These are phyloP conservation scores for Poa pratensis DNA, from an alignment of 176 grass and related monocot species.

Conservation along the genomic window DNA sequence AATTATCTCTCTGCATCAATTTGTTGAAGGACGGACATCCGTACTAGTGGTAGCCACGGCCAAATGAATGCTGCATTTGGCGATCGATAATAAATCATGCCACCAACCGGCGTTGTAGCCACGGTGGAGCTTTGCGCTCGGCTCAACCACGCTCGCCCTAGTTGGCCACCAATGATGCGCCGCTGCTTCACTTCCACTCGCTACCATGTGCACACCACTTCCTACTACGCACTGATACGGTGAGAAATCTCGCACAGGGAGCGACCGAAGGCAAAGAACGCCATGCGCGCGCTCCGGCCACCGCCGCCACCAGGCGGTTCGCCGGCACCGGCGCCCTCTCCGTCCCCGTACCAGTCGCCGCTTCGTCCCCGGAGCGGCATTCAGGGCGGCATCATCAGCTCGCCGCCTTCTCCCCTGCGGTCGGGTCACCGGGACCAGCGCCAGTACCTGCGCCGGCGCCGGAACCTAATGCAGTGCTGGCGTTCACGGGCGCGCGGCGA, in stretches of 20 bases:
- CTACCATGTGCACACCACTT: slow-evolving; percentile 34
- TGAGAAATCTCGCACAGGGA: not conserved
- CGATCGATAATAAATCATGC: slow-evolving; percentile 20
- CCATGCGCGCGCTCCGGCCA: slow-evolving; percentile 33
- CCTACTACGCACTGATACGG: slow-evolving; percentile 24
- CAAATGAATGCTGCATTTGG: slow-evolving; percentile 35
- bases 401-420: slow-evolving; percentile 42
- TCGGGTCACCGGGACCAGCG: not conserved
- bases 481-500: not conserved
- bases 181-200: slow-evolving; percentile 1
- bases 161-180: slow-evolving; percentile 37
- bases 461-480: not conserved
- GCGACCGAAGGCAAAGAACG: not conserved
- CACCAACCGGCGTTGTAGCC: slow-evolving; percentile 28
- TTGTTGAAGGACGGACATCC: not conserved
- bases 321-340: slow-evolving; percentile 16
- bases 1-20: not conserved
- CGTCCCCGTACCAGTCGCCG: slow-evolving; percentile 31
- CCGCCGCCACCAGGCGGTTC: not conserved
- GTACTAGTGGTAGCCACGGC: not conserved
- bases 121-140: slow-evolving; percentile 5
- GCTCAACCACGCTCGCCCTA: not conserved
- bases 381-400: slow-evolving; percentile 18
- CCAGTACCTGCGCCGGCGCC: slow-evolving; percentile 19
- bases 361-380: slow-evolving; percentile 28